Evolutionary conservation across 2,329 filamentous ascomycete species (phyloP), one percentile per base, ranked within the genome.

Genomic region (Botryotinia convoluta): DNA sequence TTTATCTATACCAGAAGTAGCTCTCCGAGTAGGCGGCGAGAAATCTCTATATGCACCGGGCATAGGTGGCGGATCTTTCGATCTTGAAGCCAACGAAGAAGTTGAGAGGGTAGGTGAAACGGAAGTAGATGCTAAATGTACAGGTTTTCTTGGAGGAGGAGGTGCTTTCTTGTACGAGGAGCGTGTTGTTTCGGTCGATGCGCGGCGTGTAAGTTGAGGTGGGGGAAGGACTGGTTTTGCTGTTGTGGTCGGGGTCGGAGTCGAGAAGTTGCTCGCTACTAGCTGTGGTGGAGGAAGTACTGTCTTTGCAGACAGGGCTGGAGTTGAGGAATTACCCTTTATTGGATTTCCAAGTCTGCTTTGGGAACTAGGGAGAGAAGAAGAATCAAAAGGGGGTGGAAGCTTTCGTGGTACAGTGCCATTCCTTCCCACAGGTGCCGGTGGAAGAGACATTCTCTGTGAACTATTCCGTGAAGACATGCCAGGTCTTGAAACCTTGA

Each of bases 401-500:
- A 80, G 72, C 63, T 78, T 80, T 32, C 80, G 76, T 32, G 35
- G 14, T n/a, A n/a, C 18, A 26, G 74, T 68, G 8, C 74, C 76
- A 45, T 78, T 77, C 39, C 73, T 70, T 32, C 61, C 64, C n/a
- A 74, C 63, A 62, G 76, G 74, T 42, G 75, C 67, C 51, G 75
- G 73, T 69, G 74, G 57, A 39, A 69, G 57, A 39, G 71, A 51
- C 35, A 71, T 32, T 65, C 61, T 45, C 22, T 69, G 70, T 35
- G 74, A 75, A 60, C 67, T 63, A 8, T 42, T 48, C 61, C 71
- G 69, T 37, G 62, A 57, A 35, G 73, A 64, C 48, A 77, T 74
- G 48, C 88, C 84, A 14, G 71, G 65, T 57, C 65, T 69, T 35
- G 89, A 86, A 9, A 91, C 85, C 5, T 87, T 87, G 60, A 97